phyloP scores from a whole-genome alignment of 225 moss, liverwort and hornwort species.

The Asterella californica region DNA sequence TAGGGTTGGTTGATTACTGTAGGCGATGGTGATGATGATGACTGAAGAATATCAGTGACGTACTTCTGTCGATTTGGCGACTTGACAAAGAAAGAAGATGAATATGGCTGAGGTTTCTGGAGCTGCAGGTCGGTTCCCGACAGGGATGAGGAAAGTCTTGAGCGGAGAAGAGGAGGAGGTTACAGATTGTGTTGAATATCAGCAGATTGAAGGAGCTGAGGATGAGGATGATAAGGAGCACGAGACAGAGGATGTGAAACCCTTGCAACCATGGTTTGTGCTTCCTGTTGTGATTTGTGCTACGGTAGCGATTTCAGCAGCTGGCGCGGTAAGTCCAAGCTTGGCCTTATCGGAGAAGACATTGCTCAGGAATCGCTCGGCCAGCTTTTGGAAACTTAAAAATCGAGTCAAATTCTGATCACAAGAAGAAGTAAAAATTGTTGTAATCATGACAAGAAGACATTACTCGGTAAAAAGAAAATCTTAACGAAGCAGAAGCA shows the following conservation, averaged over 20 bases:
- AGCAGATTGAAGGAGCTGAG: not conserved
- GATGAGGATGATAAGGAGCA: not conserved
- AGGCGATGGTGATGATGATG: too few relatives aligned
- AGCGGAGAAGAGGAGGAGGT: not conserved
- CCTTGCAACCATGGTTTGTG: conserved; percentile 26
- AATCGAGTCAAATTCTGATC: not conserved
- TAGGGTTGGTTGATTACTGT: too few relatives aligned
- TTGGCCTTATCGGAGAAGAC: not conserved
- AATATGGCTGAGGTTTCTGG: too few relatives aligned
- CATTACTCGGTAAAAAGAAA: too few relatives aligned
- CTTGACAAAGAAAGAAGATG: too few relatives aligned
- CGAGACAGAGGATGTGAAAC: not conserved
- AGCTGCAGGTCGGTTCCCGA: not conserved
- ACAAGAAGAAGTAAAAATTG: not conserved
- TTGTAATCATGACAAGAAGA: not conserved
- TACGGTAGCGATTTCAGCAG: conserved; percentile 25
- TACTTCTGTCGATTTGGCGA: too few relatives aligned
- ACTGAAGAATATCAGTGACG: too few relatives aligned
- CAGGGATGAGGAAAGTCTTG: not conserved
- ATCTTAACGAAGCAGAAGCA: not conserved
- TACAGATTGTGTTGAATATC: not conserved
- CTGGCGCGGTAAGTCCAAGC: conserved; percentile 24
- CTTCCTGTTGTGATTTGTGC: conserved; percentile 20
- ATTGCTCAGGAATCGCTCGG: not conserved
- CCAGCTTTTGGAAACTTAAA: not conserved